Percentiles rank a stretch among this genome's conserved stretches.
Evolutionary conservation across 768 basidiomycete genomes (phyloP).

Genomic region (Termitomyces sp.): DNA sequence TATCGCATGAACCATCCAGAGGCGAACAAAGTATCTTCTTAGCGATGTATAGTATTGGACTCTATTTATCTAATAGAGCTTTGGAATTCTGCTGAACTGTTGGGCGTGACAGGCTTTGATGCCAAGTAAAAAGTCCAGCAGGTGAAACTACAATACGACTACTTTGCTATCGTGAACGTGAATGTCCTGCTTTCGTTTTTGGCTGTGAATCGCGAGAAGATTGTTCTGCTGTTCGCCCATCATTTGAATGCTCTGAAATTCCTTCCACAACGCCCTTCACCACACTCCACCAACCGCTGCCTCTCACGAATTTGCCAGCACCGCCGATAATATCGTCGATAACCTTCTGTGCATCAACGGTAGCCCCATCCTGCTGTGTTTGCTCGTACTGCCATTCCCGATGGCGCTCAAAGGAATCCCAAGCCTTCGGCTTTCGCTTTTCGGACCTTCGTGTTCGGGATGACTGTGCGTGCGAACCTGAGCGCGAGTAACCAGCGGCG

Average conservation of each 20-base stretch:
- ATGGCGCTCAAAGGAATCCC: slow-evolving; percentile 67
- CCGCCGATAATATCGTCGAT: slow-evolving; percentile 39
- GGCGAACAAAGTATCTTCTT: slow-evolving; percentile 17
- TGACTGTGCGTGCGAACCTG: slow-evolving; percentile 18
- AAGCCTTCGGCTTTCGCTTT: slow-evolving; percentile 37
- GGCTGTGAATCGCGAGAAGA: slow-evolving; percentile 10
- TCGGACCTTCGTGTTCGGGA: slow-evolving; percentile 16
- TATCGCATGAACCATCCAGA: slow-evolving; percentile 34
- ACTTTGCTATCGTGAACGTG: slow-evolving; percentile 25
- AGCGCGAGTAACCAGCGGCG: slow-evolving; percentile 23
- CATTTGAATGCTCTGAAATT: background rate
- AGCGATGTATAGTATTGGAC: background rate
- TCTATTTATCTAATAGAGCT: slow-evolving; percentile 6
- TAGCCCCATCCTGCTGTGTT: slow-evolving; percentile 18
- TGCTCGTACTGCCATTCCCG: slow-evolving; percentile 53
- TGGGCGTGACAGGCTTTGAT: background rate
- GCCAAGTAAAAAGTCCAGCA: background rate
- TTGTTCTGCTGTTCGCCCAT: slow-evolving; percentile 11
- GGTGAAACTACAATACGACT: background rate
- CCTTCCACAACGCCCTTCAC: slow-evolving; percentile 20
- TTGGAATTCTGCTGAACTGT: slow-evolving; percentile 1
- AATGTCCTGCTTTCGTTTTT: slow-evolving; percentile 18
- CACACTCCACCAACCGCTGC: slow-evolving; percentile 30
- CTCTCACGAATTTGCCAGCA: slow-evolving; percentile 22
- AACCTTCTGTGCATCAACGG: slow-evolving; percentile 39